These are phyloP conservation scores for Malbranchea cinnamomea DNA, from an alignment of 2,329 filamentous ascomycete species.

Conservation along the genomic window DNA sequence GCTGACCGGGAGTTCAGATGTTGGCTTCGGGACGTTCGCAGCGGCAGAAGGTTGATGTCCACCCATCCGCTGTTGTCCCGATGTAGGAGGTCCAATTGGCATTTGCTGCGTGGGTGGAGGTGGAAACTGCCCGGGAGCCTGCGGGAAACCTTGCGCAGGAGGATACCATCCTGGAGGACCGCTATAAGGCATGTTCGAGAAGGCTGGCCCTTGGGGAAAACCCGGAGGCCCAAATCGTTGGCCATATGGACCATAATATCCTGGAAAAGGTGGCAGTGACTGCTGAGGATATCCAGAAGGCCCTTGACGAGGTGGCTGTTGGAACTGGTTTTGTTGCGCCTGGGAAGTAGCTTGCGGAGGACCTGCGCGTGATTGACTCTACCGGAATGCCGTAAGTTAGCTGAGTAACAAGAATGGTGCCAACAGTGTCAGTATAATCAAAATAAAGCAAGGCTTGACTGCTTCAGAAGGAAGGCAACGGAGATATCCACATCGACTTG, in stretches of 20 bases:
- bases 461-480: constrained; percentile 99
- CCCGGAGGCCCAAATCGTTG: constrained; percentile 34
- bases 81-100: constrained; percentile 41
- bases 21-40: constrained; percentile 19
- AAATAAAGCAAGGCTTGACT: neutral
- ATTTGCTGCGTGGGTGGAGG: constrained; percentile 44
- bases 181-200: constrained; percentile 63
- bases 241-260: constrained; percentile 31
- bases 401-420: constrained; percentile 1
- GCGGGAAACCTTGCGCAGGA: constrained; percentile 58
- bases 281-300: constrained; percentile 28
- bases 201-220: constrained; percentile 43
- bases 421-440: too few relatives aligned
- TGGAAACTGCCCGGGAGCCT: constrained; percentile 49
- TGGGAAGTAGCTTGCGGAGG: constrained; percentile 25
- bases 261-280: constrained; percentile 26
- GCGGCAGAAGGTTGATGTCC: constrained; percentile 18
- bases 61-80: constrained; percentile 18
- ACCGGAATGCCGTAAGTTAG: constrained; percentile 12
- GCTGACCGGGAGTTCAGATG: constrained; percentile 29
- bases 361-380: constrained; percentile 31
- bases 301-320: constrained; percentile 25
- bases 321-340: constrained; percentile 27
- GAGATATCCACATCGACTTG: constrained; percentile 94
- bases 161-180: constrained; percentile 65